Percentiles rank a stretch among this genome's conserved stretches.
phyloP scores from a whole-genome alignment of 768 basidiomycete species.

The Suillus sp. region DNA sequence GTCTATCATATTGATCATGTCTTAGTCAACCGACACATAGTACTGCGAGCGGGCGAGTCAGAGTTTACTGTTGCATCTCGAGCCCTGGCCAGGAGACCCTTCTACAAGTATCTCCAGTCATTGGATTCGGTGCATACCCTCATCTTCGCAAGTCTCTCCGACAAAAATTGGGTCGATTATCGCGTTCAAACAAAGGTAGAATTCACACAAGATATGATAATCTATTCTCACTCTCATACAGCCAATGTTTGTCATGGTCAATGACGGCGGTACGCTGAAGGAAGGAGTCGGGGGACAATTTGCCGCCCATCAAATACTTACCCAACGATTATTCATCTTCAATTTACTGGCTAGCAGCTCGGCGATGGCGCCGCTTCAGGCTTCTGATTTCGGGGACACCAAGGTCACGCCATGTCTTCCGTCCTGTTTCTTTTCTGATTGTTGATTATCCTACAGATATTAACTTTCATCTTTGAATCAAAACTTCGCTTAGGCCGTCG shows the following conservation, averaged over 20 bases:
- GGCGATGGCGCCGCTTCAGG: too few relatives aligned
- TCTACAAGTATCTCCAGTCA: constrained; percentile 50
- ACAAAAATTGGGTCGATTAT: constrained; percentile 53
- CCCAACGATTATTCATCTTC: constrained; percentile 51
- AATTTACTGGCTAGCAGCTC: too few relatives aligned
- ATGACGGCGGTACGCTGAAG: constrained; percentile 47
- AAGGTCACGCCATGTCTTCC: too few relatives aligned
- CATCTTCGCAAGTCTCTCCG: constrained; percentile 46
- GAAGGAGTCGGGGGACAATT: constrained; percentile 15
- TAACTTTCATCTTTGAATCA: too few relatives aligned
- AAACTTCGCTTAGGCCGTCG: too few relatives aligned
- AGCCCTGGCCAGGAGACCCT: constrained; percentile 50
- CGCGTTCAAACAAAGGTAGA: constrained; percentile 42
- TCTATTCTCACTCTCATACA: constrained; percentile 22
- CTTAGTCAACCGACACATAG: constrained; percentile 47
- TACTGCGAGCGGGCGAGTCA: constrained; percentile 40
- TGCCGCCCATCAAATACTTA: constrained; percentile 37
- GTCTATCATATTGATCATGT: constrained; percentile 22
- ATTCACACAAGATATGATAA: not conserved
- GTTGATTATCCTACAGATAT: too few relatives aligned
- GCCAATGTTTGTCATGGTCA: constrained; percentile 69
- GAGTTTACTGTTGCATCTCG: constrained; percentile 46
- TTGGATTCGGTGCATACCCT: constrained; percentile 45
- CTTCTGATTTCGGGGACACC: too few relatives aligned
- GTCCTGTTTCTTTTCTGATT: too few relatives aligned